Evolutionary conservation across 805 yeast species (phyloP), one percentile per base, ranked within the genome.

Genomic region (Tanozyma kutaoensis): DNA sequence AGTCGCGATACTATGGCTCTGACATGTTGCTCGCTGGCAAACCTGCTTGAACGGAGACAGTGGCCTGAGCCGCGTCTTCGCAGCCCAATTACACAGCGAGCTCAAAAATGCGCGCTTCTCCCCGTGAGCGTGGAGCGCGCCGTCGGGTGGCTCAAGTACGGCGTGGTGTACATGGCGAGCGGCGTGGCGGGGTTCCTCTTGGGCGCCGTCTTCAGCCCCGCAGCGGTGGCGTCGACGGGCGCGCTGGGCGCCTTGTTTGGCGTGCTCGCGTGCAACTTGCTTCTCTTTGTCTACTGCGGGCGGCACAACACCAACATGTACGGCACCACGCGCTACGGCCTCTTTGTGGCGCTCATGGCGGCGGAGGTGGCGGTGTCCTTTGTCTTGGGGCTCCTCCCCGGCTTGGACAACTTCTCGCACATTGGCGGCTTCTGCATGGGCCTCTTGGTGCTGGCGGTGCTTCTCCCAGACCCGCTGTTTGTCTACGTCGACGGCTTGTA

Each of bases 341-440:
- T 62, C 5, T 55, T 64, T 19, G 48, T 77, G 9, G 25, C 46
- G 14, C 54, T 65, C 10, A 62, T 72, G 50, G 33, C 73, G n/a
- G 49, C 52, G 8, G 84, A 77, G 42, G 61, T 77, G 20, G 39
- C 75, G 9, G 55, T 75, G 4, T 61, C 74, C 21, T 58, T 77
- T 24, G 76, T 66, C 5, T 49, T 77, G 12, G 86, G 86, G 0
- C 52, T 77, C 12, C 49, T 77, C 11, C 86, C 86, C 0, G 86
- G 86, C 0, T 43, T 77, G 28, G 86, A 77, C 46, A 77, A 77
- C 43, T 77, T 77, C 41, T 63, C 78, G 23, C 85, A 77, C 45
- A 66, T 77, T 37, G 86, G 86, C 8, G 86, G 86, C 5, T 74
- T 76, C 49, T 65, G 72, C 14, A 52, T 70, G 49, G 86, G 86